These are phyloP conservation scores for Yamadazyma mexicana DNA, from an alignment of 1,139 yeast genomes.

Conservation along the genomic window DNA sequence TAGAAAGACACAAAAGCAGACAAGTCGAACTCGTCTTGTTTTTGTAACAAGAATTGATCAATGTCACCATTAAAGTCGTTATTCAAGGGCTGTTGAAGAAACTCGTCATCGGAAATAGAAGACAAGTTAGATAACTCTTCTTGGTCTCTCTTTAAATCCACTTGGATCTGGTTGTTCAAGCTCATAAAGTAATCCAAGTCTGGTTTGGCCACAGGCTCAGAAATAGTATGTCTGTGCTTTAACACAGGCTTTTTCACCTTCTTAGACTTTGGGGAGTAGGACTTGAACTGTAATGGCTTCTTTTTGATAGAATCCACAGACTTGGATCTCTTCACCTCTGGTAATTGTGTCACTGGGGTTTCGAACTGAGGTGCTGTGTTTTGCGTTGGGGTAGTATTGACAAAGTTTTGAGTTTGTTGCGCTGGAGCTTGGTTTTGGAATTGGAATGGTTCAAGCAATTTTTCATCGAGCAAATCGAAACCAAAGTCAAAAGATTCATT, in stretches of 20 bases:
- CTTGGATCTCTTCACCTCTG: slow-evolving; percentile 24
- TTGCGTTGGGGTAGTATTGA: slow-evolving; percentile 11
- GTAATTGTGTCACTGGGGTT: slow-evolving; percentile 18
- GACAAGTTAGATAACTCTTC: slow-evolving; percentile 9
- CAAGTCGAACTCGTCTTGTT: slow-evolving; percentile 33
- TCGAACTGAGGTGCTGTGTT: slow-evolving; percentile 12
- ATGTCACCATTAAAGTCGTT: slow-evolving; percentile 21
- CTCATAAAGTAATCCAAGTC: slow-evolving; percentile 35
- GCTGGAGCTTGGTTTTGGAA: slow-evolving; percentile 1
- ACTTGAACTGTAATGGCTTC: slow-evolving; percentile 37
- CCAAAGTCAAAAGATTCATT: slow-evolving; percentile 11
- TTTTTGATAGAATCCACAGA: slow-evolving; percentile 27
- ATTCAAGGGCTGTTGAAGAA: slow-evolving; percentile 17
- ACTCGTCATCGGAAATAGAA: slow-evolving; percentile 10
- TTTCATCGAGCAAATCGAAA: slow-evolving; percentile 13
- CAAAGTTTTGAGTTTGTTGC: neutral
- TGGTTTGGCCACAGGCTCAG: slow-evolving; percentile 20
- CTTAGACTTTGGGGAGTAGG: slow-evolving; percentile 33
- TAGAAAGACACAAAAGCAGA: slow-evolving; percentile 30
- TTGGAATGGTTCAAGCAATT: slow-evolving; percentile 6
- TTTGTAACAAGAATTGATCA: slow-evolving; percentile 25
- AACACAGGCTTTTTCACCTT: slow-evolving; percentile 23
- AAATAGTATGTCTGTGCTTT: slow-evolving; percentile 21
- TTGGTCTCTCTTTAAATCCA: slow-evolving; percentile 8
- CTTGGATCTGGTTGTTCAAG: slow-evolving; percentile 29